Evolutionary conservation across 179 eudicot genomes (phyloP).

Genomic region (Silene vulgaris): DNA sequence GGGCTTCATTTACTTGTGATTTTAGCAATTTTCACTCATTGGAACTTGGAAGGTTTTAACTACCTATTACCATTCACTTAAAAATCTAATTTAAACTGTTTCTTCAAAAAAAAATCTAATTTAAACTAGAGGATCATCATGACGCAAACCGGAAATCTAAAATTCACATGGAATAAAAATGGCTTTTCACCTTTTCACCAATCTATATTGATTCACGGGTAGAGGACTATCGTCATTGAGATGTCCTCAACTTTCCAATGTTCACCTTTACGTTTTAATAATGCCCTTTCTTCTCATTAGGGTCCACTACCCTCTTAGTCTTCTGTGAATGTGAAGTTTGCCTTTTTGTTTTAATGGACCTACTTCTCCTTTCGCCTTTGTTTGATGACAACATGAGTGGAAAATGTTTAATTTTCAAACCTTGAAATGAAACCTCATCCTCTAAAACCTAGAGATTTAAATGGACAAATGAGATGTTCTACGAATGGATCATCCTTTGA

Average conservation of each 20-base stretch:
- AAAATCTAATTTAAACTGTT: too few relatives aligned
- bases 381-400: not conserved
- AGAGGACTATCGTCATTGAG: conserved; percentile 13
- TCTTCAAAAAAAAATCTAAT: too few relatives aligned
- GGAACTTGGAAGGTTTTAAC: too few relatives aligned
- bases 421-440: not conserved
- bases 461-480: not conserved
- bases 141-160: not conserved
- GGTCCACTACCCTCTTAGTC: conserved; percentile 10
- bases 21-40: too few relatives aligned
- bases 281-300: not conserved
- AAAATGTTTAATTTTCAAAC: not conserved
- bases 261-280: conserved; percentile 26
- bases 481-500: not conserved
- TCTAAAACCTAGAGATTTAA: not conserved
- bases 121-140: too few relatives aligned
- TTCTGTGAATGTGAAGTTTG: conserved; percentile 26
- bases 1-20: too few relatives aligned
- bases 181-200: conserved; percentile 23
- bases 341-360: conserved; percentile 22
- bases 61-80: too few relatives aligned
- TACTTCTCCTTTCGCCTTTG: not conserved
- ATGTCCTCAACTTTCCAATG: conserved; percentile 20
- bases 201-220: conserved; percentile 23
- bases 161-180: conserved; percentile 25